These are phyloP conservation scores for Panicum hallii DNA, from an alignment of 202 grass and related monocot genomes.

Conservation along the genomic window DNA sequence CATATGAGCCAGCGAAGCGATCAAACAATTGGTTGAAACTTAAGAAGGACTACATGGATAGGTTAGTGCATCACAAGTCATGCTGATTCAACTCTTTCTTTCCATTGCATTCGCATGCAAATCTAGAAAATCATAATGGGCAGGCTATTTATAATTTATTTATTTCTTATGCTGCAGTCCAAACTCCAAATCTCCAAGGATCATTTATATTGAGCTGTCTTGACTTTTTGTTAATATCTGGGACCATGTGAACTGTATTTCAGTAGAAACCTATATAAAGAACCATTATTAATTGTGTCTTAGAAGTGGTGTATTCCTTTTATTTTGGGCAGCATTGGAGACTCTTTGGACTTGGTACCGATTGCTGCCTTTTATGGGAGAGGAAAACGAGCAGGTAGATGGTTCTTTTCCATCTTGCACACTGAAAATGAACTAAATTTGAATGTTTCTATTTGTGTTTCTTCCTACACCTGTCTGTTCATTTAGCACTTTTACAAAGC, in stretches of 20 bases:
- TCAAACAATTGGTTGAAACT: constrained; percentile 99
- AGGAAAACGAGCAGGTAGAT: constrained; percentile 90
- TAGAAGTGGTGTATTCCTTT: constrained; percentile 26
- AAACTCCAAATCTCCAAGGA: neutral
- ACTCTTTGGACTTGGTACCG: constrained; percentile 93
- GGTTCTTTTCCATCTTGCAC: constrained; percentile 6
- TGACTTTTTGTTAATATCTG: constrained; percentile 14
- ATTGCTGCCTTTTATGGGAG: constrained; percentile 95
- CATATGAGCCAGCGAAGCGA: constrained; percentile 94
- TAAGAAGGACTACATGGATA: constrained; percentile 99
- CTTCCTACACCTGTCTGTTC: constrained; percentile 5
- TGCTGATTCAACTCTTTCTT: constrained; percentile 14
- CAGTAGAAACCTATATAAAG: constrained; percentile 14
- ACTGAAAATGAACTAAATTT: constrained; percentile 22
- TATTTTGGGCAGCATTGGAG: constrained; percentile 69
- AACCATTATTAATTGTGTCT: neutral
- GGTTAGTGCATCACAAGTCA: constrained; percentile 59
- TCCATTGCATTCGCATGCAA: constrained; percentile 13
- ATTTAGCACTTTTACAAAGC: neutral
- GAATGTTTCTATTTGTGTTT: constrained; percentile 12
- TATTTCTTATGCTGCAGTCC: neutral
- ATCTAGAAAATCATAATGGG: neutral
- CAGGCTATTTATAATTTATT: neutral
- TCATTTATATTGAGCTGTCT: constrained; percentile 9
- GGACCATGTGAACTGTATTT: constrained; percentile 10